A percentile compares a stretch with the other conserved stretches of the same genome.
phyloP scores from a whole-genome alignment of 2,329 filamentous ascomycete species.

The Fusarium mexicanum region DNA sequence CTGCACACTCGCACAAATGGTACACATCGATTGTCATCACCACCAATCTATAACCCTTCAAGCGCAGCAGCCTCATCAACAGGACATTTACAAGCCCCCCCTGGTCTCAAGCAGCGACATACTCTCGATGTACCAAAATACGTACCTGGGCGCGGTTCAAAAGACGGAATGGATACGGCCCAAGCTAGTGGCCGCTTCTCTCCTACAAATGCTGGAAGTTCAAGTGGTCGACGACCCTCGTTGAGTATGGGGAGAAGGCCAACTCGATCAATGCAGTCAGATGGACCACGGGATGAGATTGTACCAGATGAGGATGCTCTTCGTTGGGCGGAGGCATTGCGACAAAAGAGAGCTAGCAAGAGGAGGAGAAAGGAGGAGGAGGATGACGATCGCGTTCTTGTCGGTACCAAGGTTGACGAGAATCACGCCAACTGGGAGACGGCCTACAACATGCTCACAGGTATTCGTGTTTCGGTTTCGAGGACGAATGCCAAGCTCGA shows the following conservation, averaged over 20 bases:
- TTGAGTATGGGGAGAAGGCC: slow-evolving; percentile 81
- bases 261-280: slow-evolving; percentile 86
- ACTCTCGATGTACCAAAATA: slow-evolving; percentile 86
- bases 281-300: slow-evolving; percentile 83
- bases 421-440: slow-evolving; percentile 97
- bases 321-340: slow-evolving; percentile 91
- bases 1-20: slow-evolving; percentile 43
- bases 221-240: slow-evolving; percentile 77
- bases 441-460: slow-evolving; percentile 99
- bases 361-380: slow-evolving; percentile 84
- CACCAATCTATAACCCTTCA: slow-evolving; percentile 63
- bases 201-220: slow-evolving; percentile 63
- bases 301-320: slow-evolving; percentile 89
- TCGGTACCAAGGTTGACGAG: slow-evolving; percentile 97
- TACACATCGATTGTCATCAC: slow-evolving; percentile 71
- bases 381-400: slow-evolving; percentile 92
- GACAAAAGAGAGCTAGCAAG: slow-evolving; percentile 90
- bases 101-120: slow-evolving; percentile 79
- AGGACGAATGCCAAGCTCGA: slow-evolving; percentile 97
- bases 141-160: slow-evolving; percentile 72
- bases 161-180: slow-evolving; percentile 74
- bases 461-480: slow-evolving; percentile 96
- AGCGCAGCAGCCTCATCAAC: slow-evolving; percentile 57
- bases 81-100: slow-evolving; percentile 60
- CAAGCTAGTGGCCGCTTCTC: slow-evolving; percentile 85